Evolutionary conservation across 1,284 basidiomycete species (phyloP).

Genomic region (Tausonia pullulans): DNA sequence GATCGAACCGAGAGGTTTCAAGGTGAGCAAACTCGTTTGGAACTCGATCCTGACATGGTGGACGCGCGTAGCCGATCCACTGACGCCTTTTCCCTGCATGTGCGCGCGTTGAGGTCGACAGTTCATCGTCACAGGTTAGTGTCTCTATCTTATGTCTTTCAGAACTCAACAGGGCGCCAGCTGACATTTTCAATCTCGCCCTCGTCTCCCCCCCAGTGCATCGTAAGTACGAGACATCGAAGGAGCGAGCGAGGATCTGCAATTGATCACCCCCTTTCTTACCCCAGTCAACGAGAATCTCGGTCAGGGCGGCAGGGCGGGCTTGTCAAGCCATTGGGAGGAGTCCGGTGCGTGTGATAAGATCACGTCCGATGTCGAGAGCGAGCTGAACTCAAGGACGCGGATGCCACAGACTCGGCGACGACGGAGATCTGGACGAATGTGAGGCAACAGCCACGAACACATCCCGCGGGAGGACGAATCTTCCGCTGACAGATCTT

Average conservation of each 20-base stretch:
- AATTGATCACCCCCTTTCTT: not conserved
- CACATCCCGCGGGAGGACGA: not conserved
- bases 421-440: too few relatives aligned
- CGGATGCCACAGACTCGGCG: too few relatives aligned
- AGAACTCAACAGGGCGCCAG: too few relatives aligned
- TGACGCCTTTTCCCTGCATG: too few relatives aligned
- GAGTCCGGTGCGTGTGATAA: not conserved
- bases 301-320: slow-evolving; percentile 7
- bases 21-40: not conserved
- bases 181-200: too few relatives aligned
- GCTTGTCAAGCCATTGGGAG: slow-evolving; percentile 6
- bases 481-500: not conserved
- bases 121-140: slow-evolving; percentile 1
- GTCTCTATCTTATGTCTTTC: too few relatives aligned
- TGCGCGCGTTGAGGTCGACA: too few relatives aligned
- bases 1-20: slow-evolving; percentile 6
- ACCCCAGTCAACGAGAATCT: slow-evolving; percentile 7
- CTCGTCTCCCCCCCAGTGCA: too few relatives aligned
- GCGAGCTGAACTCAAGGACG: not conserved
- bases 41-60: too few relatives aligned
- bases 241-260: too few relatives aligned
- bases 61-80: too few relatives aligned
- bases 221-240: too few relatives aligned
- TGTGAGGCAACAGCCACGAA: not conserved
- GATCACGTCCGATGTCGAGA: not conserved